Base-by-base conservation (phyloP, 345 rosid genomes). In the Lumnitzera littorea region DNA sequence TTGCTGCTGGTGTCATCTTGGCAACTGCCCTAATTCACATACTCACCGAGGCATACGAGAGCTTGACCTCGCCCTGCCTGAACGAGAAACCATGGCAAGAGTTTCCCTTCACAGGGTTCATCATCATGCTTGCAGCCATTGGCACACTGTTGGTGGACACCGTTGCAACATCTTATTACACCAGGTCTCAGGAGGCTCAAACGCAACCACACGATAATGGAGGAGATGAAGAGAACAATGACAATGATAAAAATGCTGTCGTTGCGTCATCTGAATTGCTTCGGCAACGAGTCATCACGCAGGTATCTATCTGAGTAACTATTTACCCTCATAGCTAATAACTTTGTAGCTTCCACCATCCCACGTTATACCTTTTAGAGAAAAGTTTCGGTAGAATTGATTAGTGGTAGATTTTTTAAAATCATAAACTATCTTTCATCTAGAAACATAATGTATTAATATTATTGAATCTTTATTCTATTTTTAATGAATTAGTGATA, bases 21-120 rank as follows among this genome's bases (percentile, higher is more conserved):
- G 56, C 56, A 14, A 53, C 56, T 31, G 56, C 31, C 15, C 29
- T 53, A 15, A 12, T 53, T 31, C 56, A 53, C 56, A 20, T 53
- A 15, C 29, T 53, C 27, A 14, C 56, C 14, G 56, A 23, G 31
- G 56, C 29, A 16, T 24, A 12, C 13, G 29, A 53, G 36, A 12
- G 29, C 55, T 52, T 16, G 25, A 23, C 16, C 20, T 25, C 55
- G 2, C 55, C 17, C 12, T 88, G 97, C 70, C 74, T 91, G 71
- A 13, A 65, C 0, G 89, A 84, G 5, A 77, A 72, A 23, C 96
- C 97, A 0, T 85, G 97, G 97, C 83, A 78, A 57, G 88, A 88
- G 61, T 91, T 87, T 66, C 91, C 96, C 0, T 87, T 91, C 51
- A 74, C 91, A 1, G 86, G 86, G 3, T 91, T 91, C 65, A 84